These are phyloP conservation scores for Cladosporium sp. DNA, from an alignment of 2,329 filamentous ascomycete genomes.

Conservation along the genomic window DNA sequence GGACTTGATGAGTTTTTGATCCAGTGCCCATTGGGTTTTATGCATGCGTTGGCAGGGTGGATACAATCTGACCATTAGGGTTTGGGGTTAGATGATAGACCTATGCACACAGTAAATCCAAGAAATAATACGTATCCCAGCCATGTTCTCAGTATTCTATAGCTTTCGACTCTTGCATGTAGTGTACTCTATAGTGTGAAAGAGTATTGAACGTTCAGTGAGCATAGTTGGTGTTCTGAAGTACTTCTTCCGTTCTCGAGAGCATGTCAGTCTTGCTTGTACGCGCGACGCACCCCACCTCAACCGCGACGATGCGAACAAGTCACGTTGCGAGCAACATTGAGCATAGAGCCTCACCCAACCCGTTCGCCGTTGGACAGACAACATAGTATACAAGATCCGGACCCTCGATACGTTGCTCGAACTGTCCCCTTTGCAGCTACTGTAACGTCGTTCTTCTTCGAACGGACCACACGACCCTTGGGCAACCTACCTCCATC, in stretches of 20 bases:
- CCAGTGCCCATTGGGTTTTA: background rate
- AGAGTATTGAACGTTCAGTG: background rate
- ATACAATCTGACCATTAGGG: background rate
- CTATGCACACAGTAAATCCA: background rate
- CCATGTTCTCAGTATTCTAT: background rate
- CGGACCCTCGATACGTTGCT: no score
- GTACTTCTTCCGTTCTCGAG: background rate
- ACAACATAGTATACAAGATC: no score
- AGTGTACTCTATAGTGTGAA: background rate
- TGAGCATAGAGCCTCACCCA: background rate
- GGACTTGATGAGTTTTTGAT: background rate
- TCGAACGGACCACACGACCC: no score
- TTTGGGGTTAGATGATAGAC: background rate
- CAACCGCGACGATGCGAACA: background rate
- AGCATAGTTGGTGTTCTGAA: background rate
- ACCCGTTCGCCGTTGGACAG: no score
- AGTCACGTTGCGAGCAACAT: background rate
- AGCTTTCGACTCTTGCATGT: background rate
- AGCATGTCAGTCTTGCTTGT: background rate
- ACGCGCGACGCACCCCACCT: background rate
- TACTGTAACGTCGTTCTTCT: no score
- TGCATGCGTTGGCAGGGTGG: background rate
- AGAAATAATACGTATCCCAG: background rate
- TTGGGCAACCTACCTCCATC: no score
- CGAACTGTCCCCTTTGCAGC: no score